Evolutionary conservation across 768 basidiomycete genomes (phyloP).

Genomic region (Leccinum boreale): DNA sequence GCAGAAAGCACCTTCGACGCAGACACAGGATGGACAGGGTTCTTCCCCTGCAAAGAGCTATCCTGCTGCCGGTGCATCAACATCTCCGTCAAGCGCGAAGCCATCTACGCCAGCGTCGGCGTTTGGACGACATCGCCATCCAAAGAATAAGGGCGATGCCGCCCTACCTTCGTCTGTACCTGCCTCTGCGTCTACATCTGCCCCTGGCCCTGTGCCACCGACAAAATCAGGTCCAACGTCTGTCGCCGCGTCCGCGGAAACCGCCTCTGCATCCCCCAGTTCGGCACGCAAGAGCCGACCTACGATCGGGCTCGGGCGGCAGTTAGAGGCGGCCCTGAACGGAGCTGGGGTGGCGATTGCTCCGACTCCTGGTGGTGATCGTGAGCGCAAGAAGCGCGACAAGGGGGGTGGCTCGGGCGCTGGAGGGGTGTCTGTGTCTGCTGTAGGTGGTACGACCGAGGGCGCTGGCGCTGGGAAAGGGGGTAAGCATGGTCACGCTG

Average conservation of each 20-base stretch:
- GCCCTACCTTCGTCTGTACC: background rate
- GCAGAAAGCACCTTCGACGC: constrained; percentile 21
- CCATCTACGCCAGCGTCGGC: constrained; percentile 4
- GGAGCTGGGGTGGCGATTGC: constrained; percentile 51
- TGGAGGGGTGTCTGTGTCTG: constrained; percentile 2
- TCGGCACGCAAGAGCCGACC: constrained; percentile 49
- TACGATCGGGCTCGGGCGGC: constrained; percentile 59
- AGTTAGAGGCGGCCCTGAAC: constrained; percentile 70
- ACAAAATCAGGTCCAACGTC: background rate
- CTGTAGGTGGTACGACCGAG: constrained; percentile 2
- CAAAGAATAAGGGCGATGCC: constrained; percentile 16
- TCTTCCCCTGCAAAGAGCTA: background rate
- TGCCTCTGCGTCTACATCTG: background rate
- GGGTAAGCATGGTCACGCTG: constrained; percentile 12
- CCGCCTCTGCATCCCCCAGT: constrained; percentile 13
- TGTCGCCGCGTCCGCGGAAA: background rate
- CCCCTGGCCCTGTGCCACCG: background rate
- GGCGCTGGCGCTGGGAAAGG: background rate
- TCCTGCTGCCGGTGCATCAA: background rate
- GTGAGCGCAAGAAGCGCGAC: constrained; percentile 36
- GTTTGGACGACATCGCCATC: constrained; percentile 13
- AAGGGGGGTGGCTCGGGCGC: constrained; percentile 23
- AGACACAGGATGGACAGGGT: constrained; percentile 2
- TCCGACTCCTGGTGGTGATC: constrained; percentile 4
- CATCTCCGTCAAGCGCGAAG: constrained; percentile 15